Evolutionary conservation across 2,329 filamentous ascomycete genomes (phyloP), one percentile per base, ranked within the genome.

Genomic region (Claviceps capensis): DNA sequence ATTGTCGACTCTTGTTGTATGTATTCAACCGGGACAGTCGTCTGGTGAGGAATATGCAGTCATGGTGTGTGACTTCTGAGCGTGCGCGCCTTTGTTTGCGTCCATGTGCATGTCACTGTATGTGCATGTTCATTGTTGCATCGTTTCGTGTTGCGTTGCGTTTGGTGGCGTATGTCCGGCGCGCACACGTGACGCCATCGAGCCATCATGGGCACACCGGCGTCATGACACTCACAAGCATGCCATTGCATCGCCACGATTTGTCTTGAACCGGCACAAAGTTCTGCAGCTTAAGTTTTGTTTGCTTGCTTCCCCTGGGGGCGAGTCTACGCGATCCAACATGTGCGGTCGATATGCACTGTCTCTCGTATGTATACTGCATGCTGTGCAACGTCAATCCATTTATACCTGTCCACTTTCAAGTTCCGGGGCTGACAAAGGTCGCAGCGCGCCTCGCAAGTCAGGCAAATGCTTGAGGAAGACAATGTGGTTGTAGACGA

Each of bases 401-500:
- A 8, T 41, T 17, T 8, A 9, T 8, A 16, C 1, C 3, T n/a
- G 5, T 13, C 16, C 26, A 6, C 34, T 30, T 48, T n/a, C 16
- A 7, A 2, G 11, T 37, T 17, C 43, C 7, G 5, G 9, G 16
- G 30, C 45, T 47, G 45, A 47, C 45, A 19, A 19, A 22, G 17
- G 45, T 11, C 43, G 43, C 60, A 94, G 88, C 79, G 87, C 56
- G 83, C 87, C 38, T 84, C 82, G 23, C 84, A 88, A 63, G 77
- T 95, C 53, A 83, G 85, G 50, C 78, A 75, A 52, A 82, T 85
- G 64, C 73, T 96, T 6, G 77, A 86, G 60, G 76, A 88, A 38
- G 78, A 88, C 59, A 75, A 83, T 55, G 86, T 95, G 79, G 77
- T 76, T 2, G 81, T 88, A 2, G 75, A 83, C 53, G 80, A 88